Evolutionary conservation across 2,329 filamentous ascomycete species (phyloP).

Genomic region (Colletotrichum truncatum): DNA sequence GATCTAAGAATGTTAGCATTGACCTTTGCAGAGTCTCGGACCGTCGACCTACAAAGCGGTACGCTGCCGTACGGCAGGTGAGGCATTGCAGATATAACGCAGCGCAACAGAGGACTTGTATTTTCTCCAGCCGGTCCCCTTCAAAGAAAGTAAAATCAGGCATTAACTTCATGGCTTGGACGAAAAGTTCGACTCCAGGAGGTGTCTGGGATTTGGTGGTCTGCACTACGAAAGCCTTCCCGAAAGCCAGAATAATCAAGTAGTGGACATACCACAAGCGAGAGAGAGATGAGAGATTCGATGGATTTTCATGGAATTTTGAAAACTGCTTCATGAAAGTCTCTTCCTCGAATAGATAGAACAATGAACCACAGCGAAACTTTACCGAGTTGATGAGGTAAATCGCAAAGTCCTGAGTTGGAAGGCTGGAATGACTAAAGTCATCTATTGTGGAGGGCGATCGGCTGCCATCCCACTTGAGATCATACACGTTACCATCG

Average conservation of each 20-base stretch:
- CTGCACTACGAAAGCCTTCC: not conserved
- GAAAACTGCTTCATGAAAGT: conserved; percentile 49
- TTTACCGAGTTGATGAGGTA: conserved; percentile 65
- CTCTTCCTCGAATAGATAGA: conserved; percentile 62
- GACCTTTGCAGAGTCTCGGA: not conserved
- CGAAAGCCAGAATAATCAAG: not conserved
- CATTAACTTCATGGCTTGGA: not conserved
- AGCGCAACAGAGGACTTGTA: not conserved
- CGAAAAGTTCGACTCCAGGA: not conserved
- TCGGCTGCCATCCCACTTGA: not conserved
- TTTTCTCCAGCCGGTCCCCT: not conserved
- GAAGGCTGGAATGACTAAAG: not conserved
- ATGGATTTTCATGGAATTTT: not conserved
- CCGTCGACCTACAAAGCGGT: not conserved
- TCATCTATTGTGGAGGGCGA: not conserved
- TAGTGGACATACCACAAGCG: not conserved
- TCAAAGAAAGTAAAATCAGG: not conserved
- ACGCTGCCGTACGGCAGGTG: not conserved
- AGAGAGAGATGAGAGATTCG: not conserved
- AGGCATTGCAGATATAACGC: not conserved
- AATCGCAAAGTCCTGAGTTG: conserved; percentile 40
- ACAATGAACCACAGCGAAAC: conserved; percentile 62
- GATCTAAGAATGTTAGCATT: not conserved
- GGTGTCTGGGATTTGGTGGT: not conserved
- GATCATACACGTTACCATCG: not conserved